Evolutionary conservation across 495 filamentous ascomycete species (phyloP), one percentile per base, ranked within the genome.

Genomic region (Trichoderma virens): DNA sequence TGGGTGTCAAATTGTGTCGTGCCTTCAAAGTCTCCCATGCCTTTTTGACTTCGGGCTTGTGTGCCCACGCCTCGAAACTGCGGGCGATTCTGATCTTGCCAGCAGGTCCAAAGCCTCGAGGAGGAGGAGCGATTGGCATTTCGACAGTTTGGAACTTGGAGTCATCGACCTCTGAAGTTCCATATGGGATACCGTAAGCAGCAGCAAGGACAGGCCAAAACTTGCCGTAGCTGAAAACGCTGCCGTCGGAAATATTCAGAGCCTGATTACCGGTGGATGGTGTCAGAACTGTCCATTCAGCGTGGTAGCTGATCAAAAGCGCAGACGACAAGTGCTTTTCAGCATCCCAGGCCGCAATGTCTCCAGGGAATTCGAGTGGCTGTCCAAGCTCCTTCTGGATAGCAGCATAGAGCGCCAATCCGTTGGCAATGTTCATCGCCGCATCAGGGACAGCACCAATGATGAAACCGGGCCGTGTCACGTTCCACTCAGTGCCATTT

Each of bases 251-350:
- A 20, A 73, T 69, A 66, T 81, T 82, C 67, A 83, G 76, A 28
- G 69, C 73, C 64, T 82, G 67, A 41, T 80, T 74, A 56, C 64
- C 70, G 5, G 76, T 74, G 0, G 54, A 59, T 1, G 65, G 67
- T 0, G 70, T 74, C 43, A 83, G 69, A 32, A 77, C 79, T 0
- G 74, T 71, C 80, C 80, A 85, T 67, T 83, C 80, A 25, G 72
- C 73, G 59, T 78, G 70, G 67, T 82, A 81, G 8, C 70, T 76
- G 61, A 79, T 79, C 64, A 81, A 65, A 66, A 68, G 68, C 5
- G 75, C 76, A 35, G 66, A 72, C 39, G 71, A 41, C 5, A 9
- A 3, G 38, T 41, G 38, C 5, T 41, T 41, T 18, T 41, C 38
- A 18, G 18, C 38, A 16, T 41, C 38, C 38, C 38, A 41, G 18